Conservation (phyloP, 1,284 basidiomycete species). For the Ganoderma sinense region DNA sequence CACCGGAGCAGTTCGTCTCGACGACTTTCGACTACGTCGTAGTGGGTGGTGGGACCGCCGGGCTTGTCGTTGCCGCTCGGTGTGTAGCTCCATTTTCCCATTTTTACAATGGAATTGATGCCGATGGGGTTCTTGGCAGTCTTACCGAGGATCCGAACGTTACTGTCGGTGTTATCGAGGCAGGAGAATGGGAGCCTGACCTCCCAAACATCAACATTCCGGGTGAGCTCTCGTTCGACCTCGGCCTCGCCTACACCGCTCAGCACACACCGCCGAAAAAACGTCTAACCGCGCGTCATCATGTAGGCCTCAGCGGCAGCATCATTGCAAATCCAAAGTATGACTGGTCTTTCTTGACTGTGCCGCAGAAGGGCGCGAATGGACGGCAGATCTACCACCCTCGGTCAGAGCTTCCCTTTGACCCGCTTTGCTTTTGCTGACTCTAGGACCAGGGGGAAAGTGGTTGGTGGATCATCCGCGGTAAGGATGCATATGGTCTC, state of each 20-base stretch:
- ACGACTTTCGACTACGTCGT: slow-evolving; percentile 38
- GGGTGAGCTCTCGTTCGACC: slow-evolving; percentile 1
- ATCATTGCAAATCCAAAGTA: slow-evolving; percentile 21
- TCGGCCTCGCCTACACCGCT: not conserved
- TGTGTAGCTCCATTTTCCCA: not conserved
- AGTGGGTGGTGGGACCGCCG: slow-evolving; percentile 25
- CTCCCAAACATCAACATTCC: slow-evolving; percentile 22
- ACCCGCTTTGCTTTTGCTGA: slow-evolving; percentile 9
- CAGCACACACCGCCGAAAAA: not conserved
- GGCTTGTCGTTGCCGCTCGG: slow-evolving; percentile 14
- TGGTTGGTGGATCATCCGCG: not conserved
- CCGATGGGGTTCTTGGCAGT: not conserved
- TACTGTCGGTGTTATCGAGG: slow-evolving; percentile 41
- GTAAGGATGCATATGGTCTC: not conserved
- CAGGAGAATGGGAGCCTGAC: slow-evolving; percentile 37
- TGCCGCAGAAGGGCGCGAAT: slow-evolving; percentile 23
- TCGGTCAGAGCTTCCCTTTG: slow-evolving; percentile 5
- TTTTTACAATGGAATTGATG: not conserved
- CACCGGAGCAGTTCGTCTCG: slow-evolving; percentile 9
- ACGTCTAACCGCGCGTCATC: not conserved
- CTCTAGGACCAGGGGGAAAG: not conserved
- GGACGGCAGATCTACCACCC: slow-evolving; percentile 8
- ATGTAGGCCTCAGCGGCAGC: slow-evolving; percentile 7
- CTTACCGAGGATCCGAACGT: slow-evolving; percentile 51
- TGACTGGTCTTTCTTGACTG: slow-evolving; percentile 26